Conservation (phyloP, 345 rosid genomes). For the Isatis tinctoria region DNA sequence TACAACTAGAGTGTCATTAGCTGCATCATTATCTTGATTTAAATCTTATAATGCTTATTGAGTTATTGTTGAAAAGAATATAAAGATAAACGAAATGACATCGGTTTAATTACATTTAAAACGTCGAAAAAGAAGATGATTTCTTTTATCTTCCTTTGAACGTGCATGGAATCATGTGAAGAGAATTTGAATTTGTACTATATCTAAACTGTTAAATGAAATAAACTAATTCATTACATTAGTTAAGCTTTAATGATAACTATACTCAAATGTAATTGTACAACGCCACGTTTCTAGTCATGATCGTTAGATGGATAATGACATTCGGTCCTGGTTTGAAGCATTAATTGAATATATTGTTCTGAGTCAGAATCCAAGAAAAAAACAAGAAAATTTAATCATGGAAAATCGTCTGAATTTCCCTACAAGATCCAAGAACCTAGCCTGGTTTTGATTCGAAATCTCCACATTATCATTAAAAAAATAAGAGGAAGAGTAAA, state of each 20-base stretch:
- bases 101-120: background rate
- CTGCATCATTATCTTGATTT: background rate
- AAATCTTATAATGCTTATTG: no score
- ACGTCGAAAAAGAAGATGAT: background rate
- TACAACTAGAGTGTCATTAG: no score
- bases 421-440: background rate
- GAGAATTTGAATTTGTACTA: background rate
- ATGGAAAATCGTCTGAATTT: background rate
- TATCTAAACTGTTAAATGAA: background rate
- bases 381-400: background rate
- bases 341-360: background rate
- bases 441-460: background rate
- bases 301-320: background rate
- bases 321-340: background rate
- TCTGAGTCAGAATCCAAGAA: background rate
- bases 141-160: background rate
- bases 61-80: no score
- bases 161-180: conserved; percentile 22
- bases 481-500: no score
- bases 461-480: background rate
- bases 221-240: background rate
- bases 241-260: background rate
- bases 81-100: background rate
- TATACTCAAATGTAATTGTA: background rate
- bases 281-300: conserved; percentile 7